A percentile compares a stretch with the other conserved stretches of the same genome.
These are phyloP conservation scores for Thyridium curvatum DNA, from an alignment of 2,329 filamentous ascomycete species.

Conservation along the genomic window DNA sequence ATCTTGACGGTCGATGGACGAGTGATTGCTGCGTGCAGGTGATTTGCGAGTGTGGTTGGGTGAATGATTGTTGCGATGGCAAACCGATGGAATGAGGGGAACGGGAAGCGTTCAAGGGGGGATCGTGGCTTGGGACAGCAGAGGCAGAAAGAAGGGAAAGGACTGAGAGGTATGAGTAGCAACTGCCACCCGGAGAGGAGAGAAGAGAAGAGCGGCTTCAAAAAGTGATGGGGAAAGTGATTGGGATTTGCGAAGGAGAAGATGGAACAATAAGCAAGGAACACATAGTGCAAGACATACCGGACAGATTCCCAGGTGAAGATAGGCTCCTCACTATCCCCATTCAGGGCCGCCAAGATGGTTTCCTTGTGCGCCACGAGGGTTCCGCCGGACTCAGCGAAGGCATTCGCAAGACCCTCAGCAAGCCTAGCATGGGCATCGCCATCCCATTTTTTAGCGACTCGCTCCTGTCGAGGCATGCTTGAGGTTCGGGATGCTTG, in stretches of 20 bases:
- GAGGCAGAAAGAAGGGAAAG: no score
- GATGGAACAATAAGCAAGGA: not conserved
- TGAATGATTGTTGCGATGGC: no score
- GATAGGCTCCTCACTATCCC: conserved; percentile 16
- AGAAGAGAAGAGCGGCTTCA: not conserved
- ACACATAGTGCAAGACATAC: conserved; percentile 21
- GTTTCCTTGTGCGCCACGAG: conserved; percentile 17
- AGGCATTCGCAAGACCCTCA: conserved; percentile 10
- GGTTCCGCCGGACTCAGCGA: conserved; percentile 4
- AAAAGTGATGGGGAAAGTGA: not conserved
- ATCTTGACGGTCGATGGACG: conserved; percentile 9
- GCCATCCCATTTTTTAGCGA: conserved; percentile 19
- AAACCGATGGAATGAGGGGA: no score
- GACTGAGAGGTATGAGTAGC: not conserved
- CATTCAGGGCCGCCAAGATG: conserved; percentile 24
- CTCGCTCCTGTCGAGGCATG: no score
- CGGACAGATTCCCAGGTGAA: conserved; percentile 40
- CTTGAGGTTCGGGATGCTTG: no score
- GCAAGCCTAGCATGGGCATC: conserved; percentile 14
- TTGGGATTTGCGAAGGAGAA: not conserved
- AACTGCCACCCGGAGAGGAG: no score
- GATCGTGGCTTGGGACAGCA: no score
- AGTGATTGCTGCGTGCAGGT: no score
- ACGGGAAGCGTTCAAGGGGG: no score
- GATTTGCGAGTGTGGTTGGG: no score